A percentile compares a stretch with the other conserved stretches of the same genome.
Conservation (phyloP, 441 rosid genomes). For the Mallotus repandus region DNA sequence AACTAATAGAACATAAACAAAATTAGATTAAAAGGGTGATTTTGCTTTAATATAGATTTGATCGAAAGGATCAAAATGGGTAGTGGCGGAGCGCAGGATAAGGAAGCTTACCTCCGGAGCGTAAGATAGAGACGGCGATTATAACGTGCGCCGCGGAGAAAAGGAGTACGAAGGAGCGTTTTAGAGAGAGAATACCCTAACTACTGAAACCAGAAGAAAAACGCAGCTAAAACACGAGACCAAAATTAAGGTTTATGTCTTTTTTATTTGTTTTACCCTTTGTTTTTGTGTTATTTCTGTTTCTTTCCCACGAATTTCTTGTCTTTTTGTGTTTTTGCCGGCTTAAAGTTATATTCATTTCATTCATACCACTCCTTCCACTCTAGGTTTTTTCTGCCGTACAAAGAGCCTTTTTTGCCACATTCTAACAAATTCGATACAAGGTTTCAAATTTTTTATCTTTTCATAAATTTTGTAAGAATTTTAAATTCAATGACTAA, state of each 20-base stretch:
- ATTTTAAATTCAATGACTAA: no score
- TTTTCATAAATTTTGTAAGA: no score
- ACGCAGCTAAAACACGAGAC: not conserved
- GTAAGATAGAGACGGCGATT: conserved; percentile 27
- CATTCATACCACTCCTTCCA: not conserved
- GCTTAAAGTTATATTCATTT: not conserved
- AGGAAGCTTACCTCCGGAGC: conserved; percentile 33
- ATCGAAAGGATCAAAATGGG: not conserved
- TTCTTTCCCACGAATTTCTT: not conserved
- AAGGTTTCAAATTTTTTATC: no score
- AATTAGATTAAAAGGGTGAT: not conserved
- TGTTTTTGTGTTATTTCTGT: not conserved
- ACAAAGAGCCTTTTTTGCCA: not conserved
- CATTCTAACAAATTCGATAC: not conserved
- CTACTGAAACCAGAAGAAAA: conserved; percentile 26
- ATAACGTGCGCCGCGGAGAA: conserved; percentile 37
- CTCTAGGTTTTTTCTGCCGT: not conserved
- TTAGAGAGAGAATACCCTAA: conserved; percentile 21
- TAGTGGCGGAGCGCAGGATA: not conserved
- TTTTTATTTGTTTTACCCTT: not conserved
- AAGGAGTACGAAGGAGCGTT: conserved; percentile 16
- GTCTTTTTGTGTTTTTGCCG: not conserved
- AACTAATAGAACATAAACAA: not conserved
- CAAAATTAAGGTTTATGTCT: not conserved
- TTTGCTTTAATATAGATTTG: conserved; percentile 26